These are phyloP conservation scores for Buddleja alternifolia DNA, from an alignment of 257 asterid genomes.

Conservation along the genomic window DNA sequence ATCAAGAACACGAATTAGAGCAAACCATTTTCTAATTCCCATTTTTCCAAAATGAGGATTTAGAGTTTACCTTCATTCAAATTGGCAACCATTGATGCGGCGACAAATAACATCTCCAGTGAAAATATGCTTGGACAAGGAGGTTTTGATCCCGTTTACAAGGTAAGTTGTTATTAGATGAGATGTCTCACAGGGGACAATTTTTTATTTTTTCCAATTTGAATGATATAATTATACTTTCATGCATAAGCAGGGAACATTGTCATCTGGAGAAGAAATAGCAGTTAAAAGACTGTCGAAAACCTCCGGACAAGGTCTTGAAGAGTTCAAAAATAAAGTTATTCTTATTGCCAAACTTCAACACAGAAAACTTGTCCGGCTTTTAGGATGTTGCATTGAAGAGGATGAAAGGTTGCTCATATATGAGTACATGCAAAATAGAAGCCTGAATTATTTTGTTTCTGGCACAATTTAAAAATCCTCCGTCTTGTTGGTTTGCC, in stretches of 20 bases:
- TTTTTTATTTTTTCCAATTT: not conserved
- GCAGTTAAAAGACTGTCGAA: conserved; percentile 26
- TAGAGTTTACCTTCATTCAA: conserved; percentile 41
- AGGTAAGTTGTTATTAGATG: conserved; percentile 33
- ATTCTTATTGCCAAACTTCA: conserved; percentile 24
- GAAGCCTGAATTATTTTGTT: conserved; percentile 9
- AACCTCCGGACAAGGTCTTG: conserved; percentile 17
- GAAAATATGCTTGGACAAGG: conserved; percentile 39
- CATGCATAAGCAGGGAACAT: conserved; percentile 33
- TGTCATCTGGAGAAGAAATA: conserved; percentile 25
- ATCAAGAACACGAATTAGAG: not conserved
- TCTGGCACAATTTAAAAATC: conserved; percentile 8
- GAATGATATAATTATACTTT: not conserved
- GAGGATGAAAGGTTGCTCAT: conserved; percentile 16
- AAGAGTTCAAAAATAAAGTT: conserved; percentile 25
- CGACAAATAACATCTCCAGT: conserved; percentile 42
- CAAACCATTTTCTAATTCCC: not conserved
- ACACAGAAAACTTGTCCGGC: conserved; percentile 26
- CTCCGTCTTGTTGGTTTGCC: not conserved
- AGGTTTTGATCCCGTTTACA: conserved; percentile 52
- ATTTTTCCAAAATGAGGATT: conserved; percentile 17
- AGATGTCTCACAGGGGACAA: not conserved
- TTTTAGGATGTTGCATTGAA: conserved; percentile 23
- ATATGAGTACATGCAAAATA: conserved; percentile 22
- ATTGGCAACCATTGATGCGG: conserved; percentile 34